A percentile compares a stretch with the other conserved stretches of the same genome.
These are phyloP conservation scores for Magnaporthiopsis incrustans DNA, from an alignment of 2,329 filamentous ascomycete species.

Conservation along the genomic window DNA sequence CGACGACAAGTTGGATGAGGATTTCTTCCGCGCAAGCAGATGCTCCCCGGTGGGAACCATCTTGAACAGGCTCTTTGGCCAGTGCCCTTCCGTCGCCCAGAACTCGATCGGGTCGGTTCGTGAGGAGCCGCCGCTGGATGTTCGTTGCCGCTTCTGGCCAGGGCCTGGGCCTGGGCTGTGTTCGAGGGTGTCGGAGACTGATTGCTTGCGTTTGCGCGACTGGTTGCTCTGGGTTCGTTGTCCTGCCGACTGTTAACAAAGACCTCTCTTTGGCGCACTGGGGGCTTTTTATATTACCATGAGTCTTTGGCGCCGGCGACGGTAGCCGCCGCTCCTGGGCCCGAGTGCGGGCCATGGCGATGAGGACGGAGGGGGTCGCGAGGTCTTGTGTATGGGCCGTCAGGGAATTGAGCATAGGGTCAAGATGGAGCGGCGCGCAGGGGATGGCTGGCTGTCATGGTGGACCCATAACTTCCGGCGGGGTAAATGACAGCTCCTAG, in stretches of 20 bases:
- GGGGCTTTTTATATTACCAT: conserved; percentile 1
- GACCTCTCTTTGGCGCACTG: background rate
- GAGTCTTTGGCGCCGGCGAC: background rate
- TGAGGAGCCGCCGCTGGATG: background rate
- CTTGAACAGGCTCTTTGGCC: conserved; percentile 10
- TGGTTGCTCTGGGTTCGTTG: background rate
- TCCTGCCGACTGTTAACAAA: background rate
- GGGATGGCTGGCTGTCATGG: background rate
- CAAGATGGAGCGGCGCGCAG: background rate
- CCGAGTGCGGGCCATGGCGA: background rate
- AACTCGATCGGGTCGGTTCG: conserved; percentile 12
- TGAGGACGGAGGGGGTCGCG: background rate
- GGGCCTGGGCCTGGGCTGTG: conserved; percentile 1
- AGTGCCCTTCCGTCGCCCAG: conserved; percentile 16
- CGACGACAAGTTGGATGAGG: conserved; percentile 13
- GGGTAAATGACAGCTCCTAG: background rate
- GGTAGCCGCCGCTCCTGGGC: background rate
- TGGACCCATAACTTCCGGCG: background rate
- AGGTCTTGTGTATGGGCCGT: background rate
- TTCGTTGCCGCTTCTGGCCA: conserved; percentile 6
- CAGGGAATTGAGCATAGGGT: background rate
- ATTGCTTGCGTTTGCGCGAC: conserved; percentile 6
- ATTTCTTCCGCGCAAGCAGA: conserved; percentile 23
- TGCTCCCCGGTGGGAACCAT: conserved; percentile 18
- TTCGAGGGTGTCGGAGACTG: background rate